Base-by-base conservation (phyloP, 1,284 basidiomycete genomes). In the Bjerkandera adusta region DNA sequence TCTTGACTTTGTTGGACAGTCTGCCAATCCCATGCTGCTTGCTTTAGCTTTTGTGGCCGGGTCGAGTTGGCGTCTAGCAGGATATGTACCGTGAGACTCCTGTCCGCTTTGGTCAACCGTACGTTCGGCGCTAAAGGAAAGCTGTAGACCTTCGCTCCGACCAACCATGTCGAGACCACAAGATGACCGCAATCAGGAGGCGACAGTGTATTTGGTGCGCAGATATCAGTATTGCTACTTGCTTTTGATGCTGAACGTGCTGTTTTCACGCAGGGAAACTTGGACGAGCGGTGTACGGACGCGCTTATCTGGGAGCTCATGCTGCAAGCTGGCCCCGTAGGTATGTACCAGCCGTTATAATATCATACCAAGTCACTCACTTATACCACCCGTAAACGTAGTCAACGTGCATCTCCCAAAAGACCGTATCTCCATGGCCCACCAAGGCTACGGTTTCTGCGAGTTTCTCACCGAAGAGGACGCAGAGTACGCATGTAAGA, bases 391-490 rank as follows among this genome's bases (percentile, higher is more conserved):
- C 12, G 37, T 32, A 32, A 49, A 58, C 45, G n/a, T 57, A 97
- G 94, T 93, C 26, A 97, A 97, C 61, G 93, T 97, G 0, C 94
- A 97, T 70, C 76, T 99, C n/a, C 96, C 96, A n/a, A 99, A 98
- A 69, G 97, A 99, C 70, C 85, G 96, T 57, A 93, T 99, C 53
- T 97, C 94, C 10, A 95, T 95, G 87, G 78, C 90, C 3, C 96
- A 99, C 66, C 97, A 99, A 71, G 95, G 96, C 42, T 99, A 97
- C 68, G 96, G 95, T 39, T 99, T 99, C 71, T 97, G 96, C 77
- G 96, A 99, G 74, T 98, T 98, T 68, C 75, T 95, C 66, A 94
- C 93, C 32, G 95, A 98, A 70, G 91, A 94, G 64, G 97, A 98
- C 70, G 94, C 96, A 57, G 95, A 99, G 71, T 99, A 99, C 67